Base-by-base conservation (phyloP, 1,284 basidiomycete species). In the Tylopilus sp. region DNA sequence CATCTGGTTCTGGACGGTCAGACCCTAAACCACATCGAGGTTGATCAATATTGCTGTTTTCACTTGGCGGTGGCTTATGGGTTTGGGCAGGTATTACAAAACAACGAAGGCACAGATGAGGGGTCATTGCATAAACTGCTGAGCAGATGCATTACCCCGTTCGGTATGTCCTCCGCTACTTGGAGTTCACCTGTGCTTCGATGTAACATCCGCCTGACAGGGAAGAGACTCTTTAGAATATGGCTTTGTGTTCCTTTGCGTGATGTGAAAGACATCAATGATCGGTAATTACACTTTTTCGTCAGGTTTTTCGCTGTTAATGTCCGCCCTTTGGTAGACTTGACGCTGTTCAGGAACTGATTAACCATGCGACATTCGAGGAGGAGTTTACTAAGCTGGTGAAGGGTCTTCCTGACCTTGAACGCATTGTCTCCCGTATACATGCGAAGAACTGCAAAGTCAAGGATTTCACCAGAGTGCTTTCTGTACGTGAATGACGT, bases 221-320 rank as follows among this genome's bases (percentile, higher is more conserved):
- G 91, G 30, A 97, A 97, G 66, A 81, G 93, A 34, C 75, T 97
- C 26, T 97, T 97, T 76, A 82, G 92, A 40, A 87, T 95, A 53
- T 97, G 94, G 95, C 74, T 97, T 8, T 95, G 91, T 53, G 86
- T 88, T 74, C 95, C 95, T 12, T 71, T 98, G 52, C 80, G 85
- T 35, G 81, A 90, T 37, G 81, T 84, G 23, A 66, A 77, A 13
- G 89, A 89, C 34, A 97, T 98, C 69, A 93, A 94, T 61, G 85
- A 89, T 43, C 78, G 92, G 89, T 90, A 59, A 69, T 59, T 41
- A 46, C 26, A 21, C 46, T 36, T 16, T 41, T 48, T 46, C 38
- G 31, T 48, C 49, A 41, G 42, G 39, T 46, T 56, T 41, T 37
- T 46, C 44, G 16, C 37, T 23, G 23, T 54, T 44, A 41, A 50